Evolutionary conservation across 2,329 filamentous ascomycete genomes (phyloP), one percentile per base, ranked within the genome.

Genomic region (Fusarium setosum): DNA sequence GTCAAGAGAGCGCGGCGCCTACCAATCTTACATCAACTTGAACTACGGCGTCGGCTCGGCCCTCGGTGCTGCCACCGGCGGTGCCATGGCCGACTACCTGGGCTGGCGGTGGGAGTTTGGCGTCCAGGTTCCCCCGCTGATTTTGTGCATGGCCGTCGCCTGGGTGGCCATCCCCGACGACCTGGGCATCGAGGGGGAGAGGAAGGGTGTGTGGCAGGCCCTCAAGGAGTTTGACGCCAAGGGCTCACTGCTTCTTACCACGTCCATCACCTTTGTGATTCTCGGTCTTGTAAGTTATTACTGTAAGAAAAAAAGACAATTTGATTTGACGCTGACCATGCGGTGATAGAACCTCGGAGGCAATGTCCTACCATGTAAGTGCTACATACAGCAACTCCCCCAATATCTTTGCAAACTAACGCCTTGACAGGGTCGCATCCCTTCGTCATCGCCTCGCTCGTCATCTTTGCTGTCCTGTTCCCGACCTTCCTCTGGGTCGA

Each of bases 41-140:
- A 82, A 86, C 47, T 92, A 85, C 67, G 90, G 90, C 3, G 59
- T 82, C n/a, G 85, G 81, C 0, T 81, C 84, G 3, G 82, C 85
- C 7, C 78, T 88, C 3, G 91, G 91, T 4, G 90, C 90, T 2
- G 90, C 90, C 0, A 81, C 91, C 7, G 91, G 91, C 13, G 91
- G 91, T 2, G 82, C 88, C 51, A 86, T 94, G 72, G 90, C 89
- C 21, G 90, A 93, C 71, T 82, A 80, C 31, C 76, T 93, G 2
- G 91, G 91, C 26, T 94, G 91, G 91, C 81, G 91, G 38, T 91
- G 89, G 88, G 89, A 90, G 56, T 93, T 90, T 72, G 86, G 86
- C 52, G 76, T 90, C 8, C 88, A 90, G 74, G 79, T 90, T 4
- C 83, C 86, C 4, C 78, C 81, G 0, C 70, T 89, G 26, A 23